A percentile compares a stretch with the other conserved stretches of the same genome.
These are phyloP conservation scores for Solanum chaucha DNA, from an alignment of 257 asterid genomes.

Conservation along the genomic window DNA sequence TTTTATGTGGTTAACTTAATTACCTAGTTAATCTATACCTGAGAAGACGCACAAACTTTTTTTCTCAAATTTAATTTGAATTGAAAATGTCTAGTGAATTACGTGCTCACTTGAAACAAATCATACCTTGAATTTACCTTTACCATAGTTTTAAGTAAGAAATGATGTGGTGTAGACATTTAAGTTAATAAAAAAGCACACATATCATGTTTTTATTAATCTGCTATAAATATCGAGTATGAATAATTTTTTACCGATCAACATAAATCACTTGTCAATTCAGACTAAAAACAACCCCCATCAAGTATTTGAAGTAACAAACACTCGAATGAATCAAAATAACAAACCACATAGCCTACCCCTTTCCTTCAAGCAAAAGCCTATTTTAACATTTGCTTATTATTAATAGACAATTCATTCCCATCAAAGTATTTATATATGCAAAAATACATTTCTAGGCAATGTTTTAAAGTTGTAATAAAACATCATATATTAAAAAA, in stretches of 20 bases:
- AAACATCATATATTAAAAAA: not conserved
- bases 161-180: not conserved
- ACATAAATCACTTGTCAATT: not conserved
- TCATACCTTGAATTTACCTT: not conserved
- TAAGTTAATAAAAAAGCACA: not conserved
- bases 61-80: too few species aligned
- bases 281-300: slow-evolving; percentile 5
- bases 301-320: slow-evolving; percentile 10
- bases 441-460: not conserved
- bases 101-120: not conserved
- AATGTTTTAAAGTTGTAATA: not conserved
- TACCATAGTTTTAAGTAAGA: not conserved
- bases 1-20: not conserved
- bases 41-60: not conserved
- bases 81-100: not conserved
- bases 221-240: not conserved
- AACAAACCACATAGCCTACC: slow-evolving; percentile 11
- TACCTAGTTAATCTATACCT: not conserved
- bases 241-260: not conserved
- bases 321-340: slow-evolving; percentile 20
- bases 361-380: slow-evolving; percentile 11
- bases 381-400: not conserved
- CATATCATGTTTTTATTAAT: not conserved
- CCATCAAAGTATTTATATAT: not conserved
- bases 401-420: not conserved